Base-by-base conservation (phyloP, 768 basidiomycete species). In the Suillus subluteus region DNA sequence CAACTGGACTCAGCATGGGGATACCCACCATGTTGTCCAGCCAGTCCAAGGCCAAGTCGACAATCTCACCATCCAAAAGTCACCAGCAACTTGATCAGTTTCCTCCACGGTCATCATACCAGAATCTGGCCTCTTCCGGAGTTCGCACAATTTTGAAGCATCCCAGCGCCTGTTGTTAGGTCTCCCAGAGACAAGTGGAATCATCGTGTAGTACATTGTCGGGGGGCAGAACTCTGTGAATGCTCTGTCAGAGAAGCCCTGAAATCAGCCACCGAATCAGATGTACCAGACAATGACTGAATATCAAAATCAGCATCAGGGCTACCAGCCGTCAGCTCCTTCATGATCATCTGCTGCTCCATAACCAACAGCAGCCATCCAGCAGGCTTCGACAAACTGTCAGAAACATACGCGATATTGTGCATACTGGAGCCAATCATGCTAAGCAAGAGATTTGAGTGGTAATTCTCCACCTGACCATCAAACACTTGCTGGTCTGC, bases 331-430 rank as follows among this genome's bases (percentile, higher is more conserved):
- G 92, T 90, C 23, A 99, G 84, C 77, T 98, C 95, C 73, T 90
- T 88, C 91, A 99, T 91, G 69, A 99, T 91, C 91, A 98, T 94
- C 79, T 98, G 96, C 75, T 96, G 94, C 78, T 99, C 97, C 3
- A 93, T 96, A 63, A 96, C 88, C 6, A 88, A 87, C 11, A 88
- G 84, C 38, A 83, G 78, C 87, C 88, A 91, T n/a, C 87, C 87
- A 68, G 87, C 82, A 48, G 88, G 83, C 75, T 90, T 91, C 62
- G 82, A 75, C 55, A 84, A 72, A 37, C 87, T 86, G 67, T 91
- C 91, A 43, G 82, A 79, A 64, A 81, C 79, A 68, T 82, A 84
- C 15, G 84, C 77, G n/a, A 83, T 79, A 62, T 81, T 86, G 71
- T 93, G 91, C 71, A 84, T 80, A 13, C 92, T 91, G 55, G 89